Base-by-base conservation (phyloP, 2,329 filamentous ascomycete genomes). In the Xylaria sp. region DNA sequence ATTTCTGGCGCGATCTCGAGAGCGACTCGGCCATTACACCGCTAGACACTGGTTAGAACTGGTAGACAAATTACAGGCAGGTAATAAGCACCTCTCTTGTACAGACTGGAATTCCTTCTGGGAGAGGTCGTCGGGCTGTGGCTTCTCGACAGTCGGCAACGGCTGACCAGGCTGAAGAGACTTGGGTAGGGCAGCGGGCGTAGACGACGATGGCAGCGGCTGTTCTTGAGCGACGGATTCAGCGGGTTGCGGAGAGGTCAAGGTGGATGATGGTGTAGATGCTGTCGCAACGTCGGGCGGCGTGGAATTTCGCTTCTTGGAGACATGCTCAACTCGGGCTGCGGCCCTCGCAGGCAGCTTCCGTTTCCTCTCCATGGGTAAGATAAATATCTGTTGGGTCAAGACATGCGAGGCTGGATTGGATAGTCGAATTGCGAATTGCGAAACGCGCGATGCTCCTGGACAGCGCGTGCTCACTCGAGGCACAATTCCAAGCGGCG, bases 11-110 rank as follows among this genome's bases (percentile, higher is more conserved):
- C 75, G 93, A 96, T 75, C 92, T 87, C 59, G 87, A 82, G 31
- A 96, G 84, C 2, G 92, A 93, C 73, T 94, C 90, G 74, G 87
- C 85, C 66, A 95, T 83, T 23, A 95, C 91, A 72, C 90, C 92
- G 80, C 93, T 93, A 28, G 42, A 65, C 11, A 31, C 59, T 13
- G 15, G 58, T 72, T 60, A 69, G 63, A 63, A 77, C 65, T 67
- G 23, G 20, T 15, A 59, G 28, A 38, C 31, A 20, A 56, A 23
- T 15, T 26, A 46, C 28, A 40, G 60, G 31, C 26, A 38, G 26
- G 58, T 49, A 44, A 65, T 68, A 76, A 26, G 72, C 80, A 90
- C 90, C 90, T 93, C 77, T 93, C 91, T 65, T 89, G 87, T 48
- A 94, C 85, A 28, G 88, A 88, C 80, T 94, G 92, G 76, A 90